Evolutionary conservation across 1,284 basidiomycete species (phyloP).

Genomic region (Ustilago vetiveriae): DNA sequence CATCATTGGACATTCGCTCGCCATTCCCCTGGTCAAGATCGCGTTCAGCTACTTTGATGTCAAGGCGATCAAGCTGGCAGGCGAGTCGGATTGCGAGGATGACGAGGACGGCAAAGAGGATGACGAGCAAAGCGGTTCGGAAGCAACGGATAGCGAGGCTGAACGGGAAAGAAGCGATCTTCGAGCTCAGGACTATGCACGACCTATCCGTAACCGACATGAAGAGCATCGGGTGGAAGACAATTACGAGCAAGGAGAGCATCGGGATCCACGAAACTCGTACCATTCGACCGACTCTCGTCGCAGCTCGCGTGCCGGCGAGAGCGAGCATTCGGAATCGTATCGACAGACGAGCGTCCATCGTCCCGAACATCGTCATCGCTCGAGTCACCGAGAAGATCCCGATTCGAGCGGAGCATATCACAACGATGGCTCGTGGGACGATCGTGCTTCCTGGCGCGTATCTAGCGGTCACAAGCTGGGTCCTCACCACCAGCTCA

Average conservation of each 20-base stretch:
- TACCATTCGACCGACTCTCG: slow-evolving; percentile 15
- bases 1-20: slow-evolving; percentile 52
- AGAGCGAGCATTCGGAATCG: slow-evolving; percentile 22
- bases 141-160: background rate
- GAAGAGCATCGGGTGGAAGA: slow-evolving; percentile 27
- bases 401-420: slow-evolving; percentile 22
- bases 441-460: slow-evolving; percentile 46
- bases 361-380: slow-evolving; percentile 21
- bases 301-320: slow-evolving; percentile 21
- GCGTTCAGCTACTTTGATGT: slow-evolving; percentile 43
- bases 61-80: slow-evolving; percentile 46
- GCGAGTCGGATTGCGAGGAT: slow-evolving; percentile 26
- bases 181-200: slow-evolving; percentile 15
- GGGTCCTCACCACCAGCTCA: slow-evolving; percentile 44
- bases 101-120: slow-evolving; percentile 15
- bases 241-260: slow-evolving; percentile 38
- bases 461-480: slow-evolving; percentile 53
- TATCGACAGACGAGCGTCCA: slow-evolving; percentile 38
- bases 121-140: slow-evolving; percentile 6
- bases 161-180: background rate
- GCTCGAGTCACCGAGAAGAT: slow-evolving; percentile 9
- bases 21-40: slow-evolving; percentile 55
- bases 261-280: slow-evolving; percentile 17
- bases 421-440: slow-evolving; percentile 42
- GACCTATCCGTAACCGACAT: slow-evolving; percentile 16